These are phyloP conservation scores for Clitopilus hobsonii DNA, from an alignment of 768 basidiomycete genomes.

Conservation along the genomic window DNA sequence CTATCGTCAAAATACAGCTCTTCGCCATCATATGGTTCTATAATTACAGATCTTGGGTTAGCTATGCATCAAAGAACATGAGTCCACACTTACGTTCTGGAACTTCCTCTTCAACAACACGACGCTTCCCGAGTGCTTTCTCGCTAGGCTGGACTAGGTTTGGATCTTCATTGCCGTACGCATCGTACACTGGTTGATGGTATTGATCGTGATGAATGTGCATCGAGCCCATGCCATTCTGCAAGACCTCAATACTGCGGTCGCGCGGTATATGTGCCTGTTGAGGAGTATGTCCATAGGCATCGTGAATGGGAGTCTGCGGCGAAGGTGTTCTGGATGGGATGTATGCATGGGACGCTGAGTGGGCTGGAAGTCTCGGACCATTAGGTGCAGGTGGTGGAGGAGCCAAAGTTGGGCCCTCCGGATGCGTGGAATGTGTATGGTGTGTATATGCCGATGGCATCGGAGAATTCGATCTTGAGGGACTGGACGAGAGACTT, in stretches of 20 bases:
- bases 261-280: slow-evolving; percentile 6
- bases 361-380: slow-evolving; percentile 57
- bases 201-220: slow-evolving; percentile 10
- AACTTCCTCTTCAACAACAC: slow-evolving; percentile 49
- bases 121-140: slow-evolving; percentile 86
- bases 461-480: slow-evolving; percentile 38
- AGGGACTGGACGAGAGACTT: slow-evolving; percentile 38
- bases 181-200: slow-evolving; percentile 4
- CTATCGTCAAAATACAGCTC: slow-evolving; percentile 45
- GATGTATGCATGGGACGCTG: slow-evolving; percentile 49
- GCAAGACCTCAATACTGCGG: slow-evolving; percentile 5
- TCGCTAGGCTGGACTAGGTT: slow-evolving; percentile 65
- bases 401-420: slow-evolving; percentile 39
- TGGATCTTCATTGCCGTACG: slow-evolving; percentile 24
- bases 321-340: slow-evolving; percentile 43
- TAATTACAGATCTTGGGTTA: not conserved
- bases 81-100: slow-evolving; percentile 36
- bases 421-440: slow-evolving; percentile 9
- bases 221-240: slow-evolving; percentile 13
- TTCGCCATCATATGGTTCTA: slow-evolving; percentile 51
- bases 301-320: slow-evolving; percentile 34
- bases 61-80: not conserved
- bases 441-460: slow-evolving; percentile 15
- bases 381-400: slow-evolving; percentile 69
- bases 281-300: slow-evolving; percentile 5